Evolutionary conservation across 495 filamentous ascomycete genomes (phyloP), one percentile per base, ranked within the genome.

Genomic region (Chaetomidium leptoderma): DNA sequence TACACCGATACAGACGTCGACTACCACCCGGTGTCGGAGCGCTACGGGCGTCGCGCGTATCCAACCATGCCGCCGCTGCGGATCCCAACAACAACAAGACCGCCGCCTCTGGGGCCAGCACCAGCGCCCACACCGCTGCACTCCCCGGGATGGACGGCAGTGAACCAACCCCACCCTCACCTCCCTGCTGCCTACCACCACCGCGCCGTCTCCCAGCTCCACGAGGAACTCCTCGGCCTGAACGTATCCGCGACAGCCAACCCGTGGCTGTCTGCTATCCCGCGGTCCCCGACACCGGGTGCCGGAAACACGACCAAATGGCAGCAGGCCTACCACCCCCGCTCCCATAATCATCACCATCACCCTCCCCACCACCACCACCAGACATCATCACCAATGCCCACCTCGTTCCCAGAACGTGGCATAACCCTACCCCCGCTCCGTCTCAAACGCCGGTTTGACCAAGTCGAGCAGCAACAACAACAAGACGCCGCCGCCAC

Each of bases 201-300:
- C 46, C 55, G 37, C 35, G 55, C 4, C 29, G 24, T 23, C 55
- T 60, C 36, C 57, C 23, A 45, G 24, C 45, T 36, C 11, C 23
- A 45, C 40, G 53, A 16, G 35, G 53, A 53, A 17, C 27, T 30
- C n/a, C 59, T 17, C 16, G 17, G 17, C 5, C n/a, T 52, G 13
- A 46, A 63, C 55, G 57, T 59, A 13, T 19, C 53, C 3, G 53
- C 58, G 8, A 64, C 64, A 1, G 67, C 70, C 14, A 77, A 71
- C 58, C 74, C 75, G 30, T 70, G 72, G 63, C 65, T 78, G 2
- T 76, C 70, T 47, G 74, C 73, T 24, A 65, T 78, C 46, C 75
- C 75, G 21, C 67, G 75, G 36, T 73, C 53, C 33, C 53, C 45
- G n/a, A 49, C 44, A 0, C 44, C 44, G 11, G 24, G 33, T 10